A percentile compares a stretch with the other conserved stretches of the same genome.
phyloP scores from a whole-genome alignment of 495 filamentous ascomycete genomes.

The Usnea hakonensis region DNA sequence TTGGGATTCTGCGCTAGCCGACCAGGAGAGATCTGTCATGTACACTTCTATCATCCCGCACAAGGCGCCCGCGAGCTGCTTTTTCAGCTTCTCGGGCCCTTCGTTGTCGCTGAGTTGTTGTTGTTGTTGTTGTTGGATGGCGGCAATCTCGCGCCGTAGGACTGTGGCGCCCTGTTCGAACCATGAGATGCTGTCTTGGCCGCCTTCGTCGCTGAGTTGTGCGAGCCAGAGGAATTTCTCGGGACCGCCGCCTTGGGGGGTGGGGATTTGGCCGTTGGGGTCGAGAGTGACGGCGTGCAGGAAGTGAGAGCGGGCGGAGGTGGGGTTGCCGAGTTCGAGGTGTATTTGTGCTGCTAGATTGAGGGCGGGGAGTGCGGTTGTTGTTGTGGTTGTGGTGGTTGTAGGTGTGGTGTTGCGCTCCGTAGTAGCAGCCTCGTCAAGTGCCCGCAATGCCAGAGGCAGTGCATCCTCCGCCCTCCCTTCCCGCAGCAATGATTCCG shows the following conservation, averaged over 20 bases:
- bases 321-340: constrained; percentile 74
- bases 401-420: constrained; percentile 17
- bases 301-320: constrained; percentile 62
- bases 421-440: background rate
- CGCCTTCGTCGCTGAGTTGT: constrained; percentile 83
- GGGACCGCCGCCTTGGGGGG: constrained; percentile 65
- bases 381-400: background rate
- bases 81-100: constrained; percentile 57
- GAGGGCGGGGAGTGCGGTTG: constrained; percentile 49
- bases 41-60: constrained; percentile 91
- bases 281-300: constrained; percentile 62
- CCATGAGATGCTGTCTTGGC: constrained; percentile 74
- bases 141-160: constrained; percentile 58
- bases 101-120: constrained; percentile 32
- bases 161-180: constrained; percentile 72
- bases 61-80: constrained; percentile 74
- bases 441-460: background rate
- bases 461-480: constrained; percentile 7
- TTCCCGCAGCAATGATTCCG: background rate
- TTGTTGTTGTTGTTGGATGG: too few relatives aligned
- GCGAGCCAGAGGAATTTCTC: constrained; percentile 97
- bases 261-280: constrained; percentile 53
- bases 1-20: constrained; percentile 72
- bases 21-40: constrained; percentile 96
- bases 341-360: constrained; percentile 77